Evolutionary conservation across 805 yeast genomes (phyloP), one percentile per base, ranked within the genome.

Genomic region (Wickerhamiella lipophila): DNA sequence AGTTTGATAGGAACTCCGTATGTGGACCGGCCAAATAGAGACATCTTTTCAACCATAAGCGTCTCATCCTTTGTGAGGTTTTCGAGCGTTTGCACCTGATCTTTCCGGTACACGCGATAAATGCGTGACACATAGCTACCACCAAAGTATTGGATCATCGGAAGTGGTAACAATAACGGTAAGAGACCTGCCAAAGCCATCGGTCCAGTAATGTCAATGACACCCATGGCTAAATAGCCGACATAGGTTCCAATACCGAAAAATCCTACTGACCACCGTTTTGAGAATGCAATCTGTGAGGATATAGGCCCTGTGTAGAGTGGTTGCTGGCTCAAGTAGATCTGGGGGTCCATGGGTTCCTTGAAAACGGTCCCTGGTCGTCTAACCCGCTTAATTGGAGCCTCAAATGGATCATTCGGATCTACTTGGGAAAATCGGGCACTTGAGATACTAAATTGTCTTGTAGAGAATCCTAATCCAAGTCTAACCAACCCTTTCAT

Each of bases 81-180:
- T 44, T 79, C 83, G 49, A 77, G 66, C 1, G 83, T 78, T 59
- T 83, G 88, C 0, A 79, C 76, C 58, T 56, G 63, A 3, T 74
- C 71, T 36, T 73, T 71, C 56, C 78, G 78, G 60, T 83, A 84
- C 19, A 84, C 67, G 41, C 94, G 65, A 65, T 75, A 83, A 13
- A 85, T 76, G 53, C 85, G 68, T 2, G 83, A 69, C 26, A 85
- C 94, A 55, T 81, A 81, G 47, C 83, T 78, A 29, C 70, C 67
- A 2, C 84, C 75, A 46, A 76, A 69, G 58, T 70, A 77, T 16
- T 69, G 69, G 2, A 75, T 65, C 1, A 78, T 61, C 0, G 94
- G 92, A 2, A 74, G 63, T 3, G 84, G 81, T 13, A 77, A 52
- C 1, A 75, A 59, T 0, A 76, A 58, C 3, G 78, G 55, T 4